Evolutionary conservation across 805 yeast genomes (phyloP).

Genomic region (Teunomyces panamensis): DNA sequence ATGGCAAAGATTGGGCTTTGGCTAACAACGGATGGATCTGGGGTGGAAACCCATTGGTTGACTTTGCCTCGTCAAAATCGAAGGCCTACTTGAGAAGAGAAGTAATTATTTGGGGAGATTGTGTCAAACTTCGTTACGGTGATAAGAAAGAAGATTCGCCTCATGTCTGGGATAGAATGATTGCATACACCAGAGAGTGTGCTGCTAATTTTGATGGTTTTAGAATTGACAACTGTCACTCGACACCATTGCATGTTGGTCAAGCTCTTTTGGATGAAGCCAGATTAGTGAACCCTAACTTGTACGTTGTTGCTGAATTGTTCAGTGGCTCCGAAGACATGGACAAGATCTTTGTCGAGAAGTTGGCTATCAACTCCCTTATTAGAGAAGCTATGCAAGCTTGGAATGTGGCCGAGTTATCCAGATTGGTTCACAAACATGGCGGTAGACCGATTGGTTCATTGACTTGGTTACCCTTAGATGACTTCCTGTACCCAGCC

Average conservation of each 20-base stretch:
- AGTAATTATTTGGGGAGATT: constrained; percentile 96
- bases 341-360: constrained; percentile 87
- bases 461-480: constrained; percentile 74
- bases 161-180: constrained; percentile 84
- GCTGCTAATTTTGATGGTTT: constrained; percentile 83
- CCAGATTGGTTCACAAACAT: constrained; percentile 82
- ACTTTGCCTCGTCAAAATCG: constrained; percentile 80
- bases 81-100: constrained; percentile 86
- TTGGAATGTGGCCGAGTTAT: constrained; percentile 80
- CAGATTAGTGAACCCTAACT: constrained; percentile 74
- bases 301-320: constrained; percentile 91
- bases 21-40: constrained; percentile 99
- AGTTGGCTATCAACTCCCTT: constrained; percentile 83
- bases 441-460: constrained; percentile 97
- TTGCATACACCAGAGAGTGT: constrained; percentile 63
- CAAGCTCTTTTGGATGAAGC: constrained; percentile 86
- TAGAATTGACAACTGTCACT: constrained; percentile 92
- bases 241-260: constrained; percentile 95
- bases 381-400: constrained; percentile 98
- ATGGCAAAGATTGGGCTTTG: constrained; percentile 62
- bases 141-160: constrained; percentile 77
- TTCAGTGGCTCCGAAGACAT: constrained; percentile 89
- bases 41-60: constrained; percentile 93
- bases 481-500: constrained; percentile 68
- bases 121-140: constrained; percentile 91